Conservation (phyloP, 2,329 filamentous ascomycete species). For the Chaetomium globosum region DNA sequence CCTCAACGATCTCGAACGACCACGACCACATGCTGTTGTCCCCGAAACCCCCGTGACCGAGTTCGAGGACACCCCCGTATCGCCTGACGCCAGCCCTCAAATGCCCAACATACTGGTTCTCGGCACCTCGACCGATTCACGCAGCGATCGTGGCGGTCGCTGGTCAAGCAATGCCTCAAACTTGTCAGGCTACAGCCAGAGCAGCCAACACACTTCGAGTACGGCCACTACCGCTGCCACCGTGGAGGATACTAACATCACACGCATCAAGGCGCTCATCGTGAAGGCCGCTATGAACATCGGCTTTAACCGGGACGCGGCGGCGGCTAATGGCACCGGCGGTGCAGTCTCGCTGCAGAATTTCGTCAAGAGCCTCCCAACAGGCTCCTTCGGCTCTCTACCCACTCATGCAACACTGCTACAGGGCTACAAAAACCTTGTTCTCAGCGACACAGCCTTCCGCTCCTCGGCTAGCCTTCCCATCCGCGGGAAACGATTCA, state of each 20-base stretch:
- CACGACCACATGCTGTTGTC: constrained; percentile 52
- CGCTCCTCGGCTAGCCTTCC: constrained; percentile 58
- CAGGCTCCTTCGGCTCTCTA: constrained; percentile 75
- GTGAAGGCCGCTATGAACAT: constrained; percentile 84
- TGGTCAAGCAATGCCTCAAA: constrained; percentile 84
- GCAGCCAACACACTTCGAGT: constrained; percentile 65
- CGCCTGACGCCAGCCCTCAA: constrained; percentile 72
- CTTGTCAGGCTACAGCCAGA: constrained; percentile 77
- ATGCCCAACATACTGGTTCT: constrained; percentile 88
- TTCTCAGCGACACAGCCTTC: constrained; percentile 72
- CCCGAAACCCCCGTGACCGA: constrained; percentile 94
- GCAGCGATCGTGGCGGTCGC: constrained; percentile 59
- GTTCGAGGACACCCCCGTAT: constrained; percentile 87
- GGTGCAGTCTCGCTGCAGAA: constrained; percentile 63
- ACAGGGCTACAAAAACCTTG: constrained; percentile 77
- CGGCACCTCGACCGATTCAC: constrained; percentile 64
- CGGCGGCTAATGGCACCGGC: constrained; percentile 48
- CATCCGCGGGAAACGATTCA: constrained; percentile 59
- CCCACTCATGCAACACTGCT: constrained; percentile 72
- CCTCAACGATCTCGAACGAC: constrained; percentile 50
- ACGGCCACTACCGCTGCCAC: constrained; percentile 71
- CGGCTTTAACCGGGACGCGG: constrained; percentile 69
- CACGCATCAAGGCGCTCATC: constrained; percentile 75
- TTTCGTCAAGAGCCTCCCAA: constrained; percentile 75
- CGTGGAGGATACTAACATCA: constrained; percentile 74